These are phyloP conservation scores for Diddensiella transvaalensis DNA, from an alignment of 805 yeast species.

Conservation along the genomic window DNA sequence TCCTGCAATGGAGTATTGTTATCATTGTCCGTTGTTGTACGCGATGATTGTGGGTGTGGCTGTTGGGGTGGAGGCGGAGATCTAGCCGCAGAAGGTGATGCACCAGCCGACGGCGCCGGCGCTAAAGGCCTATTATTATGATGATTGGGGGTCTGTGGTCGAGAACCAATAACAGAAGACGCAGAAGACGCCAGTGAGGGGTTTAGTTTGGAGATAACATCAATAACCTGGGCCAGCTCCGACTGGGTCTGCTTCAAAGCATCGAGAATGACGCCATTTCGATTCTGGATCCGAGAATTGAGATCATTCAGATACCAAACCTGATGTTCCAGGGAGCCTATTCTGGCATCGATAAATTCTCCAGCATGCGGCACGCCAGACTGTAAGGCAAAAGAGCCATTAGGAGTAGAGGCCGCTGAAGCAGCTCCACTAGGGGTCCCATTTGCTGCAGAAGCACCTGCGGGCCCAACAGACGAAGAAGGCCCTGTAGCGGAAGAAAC, in stretches of 20 bases:
- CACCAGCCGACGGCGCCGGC: not conserved
- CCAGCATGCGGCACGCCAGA: conserved; percentile 17
- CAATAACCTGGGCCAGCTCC: conserved; percentile 15
- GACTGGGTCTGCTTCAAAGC: conserved; percentile 14
- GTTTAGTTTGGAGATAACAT: conserved; percentile 4
- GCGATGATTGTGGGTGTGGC: no score
- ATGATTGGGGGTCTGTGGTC: not conserved
- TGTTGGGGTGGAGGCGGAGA: not conserved
- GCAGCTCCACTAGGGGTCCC: not conserved
- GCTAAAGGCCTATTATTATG: not conserved
- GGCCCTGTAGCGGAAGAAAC: not conserved
- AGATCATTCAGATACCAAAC: conserved; percentile 18
- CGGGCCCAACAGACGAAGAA: not conserved
- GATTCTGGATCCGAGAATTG: conserved; percentile 10
- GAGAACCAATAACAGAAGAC: not conserved
- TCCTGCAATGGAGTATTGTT: not conserved
- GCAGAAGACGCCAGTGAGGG: not conserved
- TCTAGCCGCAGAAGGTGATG: not conserved
- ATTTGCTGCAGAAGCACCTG: not conserved
- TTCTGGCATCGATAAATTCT: conserved; percentile 41
- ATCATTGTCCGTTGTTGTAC: not conserved
- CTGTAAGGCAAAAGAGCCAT: not conserved
- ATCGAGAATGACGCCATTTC: conserved; percentile 15
- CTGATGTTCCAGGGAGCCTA: conserved; percentile 17
- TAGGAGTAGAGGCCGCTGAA: not conserved